These are phyloP conservation scores for Forsythia viridissima DNA, from an alignment of 257 asterid species.

Conservation along the genomic window DNA sequence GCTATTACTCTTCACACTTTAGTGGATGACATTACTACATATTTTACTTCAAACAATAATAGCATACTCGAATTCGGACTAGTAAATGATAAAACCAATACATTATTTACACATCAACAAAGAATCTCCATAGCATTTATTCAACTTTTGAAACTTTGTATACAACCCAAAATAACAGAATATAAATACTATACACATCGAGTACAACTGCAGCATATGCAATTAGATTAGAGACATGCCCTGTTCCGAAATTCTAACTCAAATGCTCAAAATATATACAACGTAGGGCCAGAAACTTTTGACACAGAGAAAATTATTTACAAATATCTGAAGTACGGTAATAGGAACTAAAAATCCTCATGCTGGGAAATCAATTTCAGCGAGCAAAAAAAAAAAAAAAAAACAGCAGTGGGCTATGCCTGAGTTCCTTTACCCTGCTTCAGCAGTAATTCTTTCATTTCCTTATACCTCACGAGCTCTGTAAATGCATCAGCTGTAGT, in stretches of 20 bases:
- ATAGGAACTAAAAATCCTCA: neutral
- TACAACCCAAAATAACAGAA: neutral
- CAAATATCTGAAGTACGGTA: neutral
- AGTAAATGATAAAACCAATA: no score
- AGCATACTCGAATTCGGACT: no score
- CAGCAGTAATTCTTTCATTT: slow-evolving; percentile 52
- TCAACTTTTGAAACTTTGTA: neutral
- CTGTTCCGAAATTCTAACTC: neutral
- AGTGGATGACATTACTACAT: no score
- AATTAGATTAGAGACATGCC: neutral
- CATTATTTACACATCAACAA: neutral
- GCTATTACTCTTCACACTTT: no score
- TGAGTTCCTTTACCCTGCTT: slow-evolving; percentile 39
- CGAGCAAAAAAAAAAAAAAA: neutral
- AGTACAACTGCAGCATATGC: neutral
- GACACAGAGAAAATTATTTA: neutral
- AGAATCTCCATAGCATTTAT: neutral
- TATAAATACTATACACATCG: neutral
- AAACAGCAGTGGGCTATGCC: slow-evolving; percentile 16
- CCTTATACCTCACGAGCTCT: slow-evolving; percentile 59
- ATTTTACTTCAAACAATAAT: no score
- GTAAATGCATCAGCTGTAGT: slow-evolving; percentile 72
- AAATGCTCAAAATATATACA: neutral
- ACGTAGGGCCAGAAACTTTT: neutral
- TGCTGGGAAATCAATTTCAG: neutral